Evolutionary conservation across 225 moss, liverwort and hornwort genomes (phyloP).

Genomic region (Pleurozium schreberi): DNA sequence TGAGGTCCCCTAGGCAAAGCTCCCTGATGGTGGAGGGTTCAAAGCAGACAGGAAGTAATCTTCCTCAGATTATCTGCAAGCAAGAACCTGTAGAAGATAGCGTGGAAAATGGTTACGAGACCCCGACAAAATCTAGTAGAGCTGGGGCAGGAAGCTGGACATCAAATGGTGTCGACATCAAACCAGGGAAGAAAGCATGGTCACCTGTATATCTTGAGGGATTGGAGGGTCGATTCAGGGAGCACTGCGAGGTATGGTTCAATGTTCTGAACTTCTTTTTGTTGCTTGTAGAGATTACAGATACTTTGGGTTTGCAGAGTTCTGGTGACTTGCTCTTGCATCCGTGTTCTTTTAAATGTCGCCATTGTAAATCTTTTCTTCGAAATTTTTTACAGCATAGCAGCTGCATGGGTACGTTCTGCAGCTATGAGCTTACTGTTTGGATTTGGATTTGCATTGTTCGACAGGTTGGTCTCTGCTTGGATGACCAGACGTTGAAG

Average conservation of each 20-base stretch:
- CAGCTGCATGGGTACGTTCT: not conserved
- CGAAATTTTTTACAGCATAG: not conserved
- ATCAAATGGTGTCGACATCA: slow-evolving; percentile 20
- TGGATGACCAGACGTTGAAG: slow-evolving; percentile 61
- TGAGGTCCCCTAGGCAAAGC: slow-evolving; percentile 40
- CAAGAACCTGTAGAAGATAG: slow-evolving; percentile 38
- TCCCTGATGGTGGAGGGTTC: slow-evolving; percentile 35
- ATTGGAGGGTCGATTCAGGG: slow-evolving; percentile 63
- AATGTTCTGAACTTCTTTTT: not conserved
- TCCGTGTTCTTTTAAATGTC: not conserved
- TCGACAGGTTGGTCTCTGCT: slow-evolving; percentile 62
- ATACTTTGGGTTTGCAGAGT: not conserved
- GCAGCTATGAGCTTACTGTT: not conserved
- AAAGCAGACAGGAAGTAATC: not conserved
- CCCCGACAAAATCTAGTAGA: slow-evolving; percentile 21
- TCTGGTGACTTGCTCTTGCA: not conserved
- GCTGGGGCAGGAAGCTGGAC: slow-evolving; percentile 14
- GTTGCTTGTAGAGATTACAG: not conserved
- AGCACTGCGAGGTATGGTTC: slow-evolving; percentile 63
- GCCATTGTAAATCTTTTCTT: not conserved
- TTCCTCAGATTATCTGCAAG: slow-evolving; percentile 28
- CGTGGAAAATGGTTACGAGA: slow-evolving; percentile 34
- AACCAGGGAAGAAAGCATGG: slow-evolving; percentile 31
- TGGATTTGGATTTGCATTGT: not conserved
- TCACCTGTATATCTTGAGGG: slow-evolving; percentile 49